Percentiles rank a stretch among this genome's conserved stretches.
phyloP scores from a whole-genome alignment of 169 alveolate genomes.

The Babesia ovata region DNA sequence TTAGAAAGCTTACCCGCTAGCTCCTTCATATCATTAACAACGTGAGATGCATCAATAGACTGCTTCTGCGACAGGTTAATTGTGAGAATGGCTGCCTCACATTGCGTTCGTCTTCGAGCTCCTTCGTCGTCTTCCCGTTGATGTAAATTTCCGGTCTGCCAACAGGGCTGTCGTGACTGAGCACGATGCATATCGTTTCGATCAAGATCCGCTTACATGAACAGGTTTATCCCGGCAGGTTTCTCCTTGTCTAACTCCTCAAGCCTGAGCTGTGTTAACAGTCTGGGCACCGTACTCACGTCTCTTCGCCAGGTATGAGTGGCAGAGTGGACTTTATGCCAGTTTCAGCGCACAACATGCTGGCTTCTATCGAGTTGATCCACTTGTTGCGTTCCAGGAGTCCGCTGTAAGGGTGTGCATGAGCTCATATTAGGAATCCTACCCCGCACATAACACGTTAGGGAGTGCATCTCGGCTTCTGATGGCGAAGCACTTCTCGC shows the following conservation, averaged over 20 bases:
- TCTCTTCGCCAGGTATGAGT: conserved; percentile 59
- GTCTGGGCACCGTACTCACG: neutral
- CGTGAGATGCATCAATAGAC: conserved; percentile 25
- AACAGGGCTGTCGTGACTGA: conserved; percentile 72
- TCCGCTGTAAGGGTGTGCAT: conserved; percentile 24
- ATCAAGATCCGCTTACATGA: conserved; percentile 38
- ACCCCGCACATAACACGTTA: conserved; percentile 60
- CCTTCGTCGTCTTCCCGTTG: conserved; percentile 74
- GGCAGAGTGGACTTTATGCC: conserved; percentile 56
- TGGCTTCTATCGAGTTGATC: conserved; percentile 65
- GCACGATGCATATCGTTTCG: neutral
- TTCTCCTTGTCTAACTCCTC: conserved; percentile 55
- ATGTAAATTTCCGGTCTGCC: conserved; percentile 77
- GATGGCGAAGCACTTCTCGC: conserved; percentile 75
- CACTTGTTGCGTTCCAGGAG: conserved; percentile 59
- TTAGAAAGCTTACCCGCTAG: conserved; percentile 20
- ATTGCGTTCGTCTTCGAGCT: conserved; percentile 69
- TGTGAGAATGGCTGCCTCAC: neutral
- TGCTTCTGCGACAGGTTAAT: conserved; percentile 16
- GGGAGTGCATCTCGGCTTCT: conserved; percentile 58
- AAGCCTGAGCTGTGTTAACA: conserved; percentile 9
- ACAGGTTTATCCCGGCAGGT: conserved; percentile 59
- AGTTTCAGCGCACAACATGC: conserved; percentile 54
- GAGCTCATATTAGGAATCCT: neutral
- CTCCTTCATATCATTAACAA: conserved; percentile 11